Evolutionary conservation across 306 rosid genomes (phyloP), one percentile per base, ranked within the genome.

Genomic region (Parietaria judaica): DNA sequence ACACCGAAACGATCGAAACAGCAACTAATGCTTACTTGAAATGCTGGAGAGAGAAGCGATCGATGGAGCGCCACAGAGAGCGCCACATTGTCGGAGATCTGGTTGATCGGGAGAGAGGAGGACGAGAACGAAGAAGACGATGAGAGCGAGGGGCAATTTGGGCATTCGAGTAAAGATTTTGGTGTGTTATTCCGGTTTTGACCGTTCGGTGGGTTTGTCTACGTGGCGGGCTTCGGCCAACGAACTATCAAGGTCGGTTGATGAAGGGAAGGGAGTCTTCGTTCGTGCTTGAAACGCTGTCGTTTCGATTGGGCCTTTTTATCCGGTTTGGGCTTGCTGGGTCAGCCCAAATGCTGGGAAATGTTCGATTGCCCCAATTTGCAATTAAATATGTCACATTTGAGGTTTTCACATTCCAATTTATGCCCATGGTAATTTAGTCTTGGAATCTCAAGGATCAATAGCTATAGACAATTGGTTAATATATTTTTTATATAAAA

Each of bases 41-140:
- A 64, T 88, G 76, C 59, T 73, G 87, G 59, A 85, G 71, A 54
- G 95, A 89, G 76, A 89, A 89, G 70, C 96, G 96, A 71, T 86
- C 96, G 66, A 81, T 50, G 73, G 95, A 79, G 66, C 91, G 83
- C 90, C 87, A 83, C 81, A 89, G 52, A 66, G 85, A 75, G 57
- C 76, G 78, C 81, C 86, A 81, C 96, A 89, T 35, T 31, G 75
- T 55, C 4, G 61, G 35, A 49, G 66, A 44, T 6, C 13, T 46
- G 50, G 11, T 23, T 15, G 34, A 7, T 35, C 13, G 55, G 48
- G 17, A 37, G 38, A 11, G 68, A 15, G 6, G 54, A 59, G 48
- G 45, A 35, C 38, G 58, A 34, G 23, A 54, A 8, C 45, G 37
- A 36, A 62, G 35, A 12, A 14, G 14, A 69, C 37, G 36, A 37